Evolutionary conservation across 768 basidiomycete species (phyloP).

Genomic region (Scleroderma citrinum): DNA sequence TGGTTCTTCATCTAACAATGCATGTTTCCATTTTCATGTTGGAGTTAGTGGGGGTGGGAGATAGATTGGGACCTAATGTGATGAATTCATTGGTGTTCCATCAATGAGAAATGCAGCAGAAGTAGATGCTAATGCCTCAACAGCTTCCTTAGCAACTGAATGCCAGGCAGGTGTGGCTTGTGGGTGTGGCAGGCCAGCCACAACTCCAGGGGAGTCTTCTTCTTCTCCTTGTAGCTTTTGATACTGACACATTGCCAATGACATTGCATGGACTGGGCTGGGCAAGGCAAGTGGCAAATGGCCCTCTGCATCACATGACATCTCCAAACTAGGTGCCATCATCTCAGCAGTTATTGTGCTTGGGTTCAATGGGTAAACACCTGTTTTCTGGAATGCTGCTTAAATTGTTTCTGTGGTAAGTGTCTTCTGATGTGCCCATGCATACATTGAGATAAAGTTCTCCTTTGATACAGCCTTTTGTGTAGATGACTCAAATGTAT

Average conservation of each 20-base stretch:
- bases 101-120: constrained; percentile 3
- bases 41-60: neutral
- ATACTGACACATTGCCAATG: constrained; percentile 1
- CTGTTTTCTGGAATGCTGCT: constrained; percentile 24
- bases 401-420: constrained; percentile 17
- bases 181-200: too few species aligned
- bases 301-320: constrained; percentile 14
- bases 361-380: constrained; percentile 28
- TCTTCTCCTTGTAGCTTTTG: too few species aligned
- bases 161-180: neutral
- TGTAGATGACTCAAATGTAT: neutral
- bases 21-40: neutral
- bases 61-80: neutral
- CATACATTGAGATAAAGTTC: constrained; percentile 16
- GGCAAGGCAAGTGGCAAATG: constrained; percentile 16
- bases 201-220: too few species aligned
- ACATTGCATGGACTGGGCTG: constrained; percentile 3
- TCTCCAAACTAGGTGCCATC: constrained; percentile 33
- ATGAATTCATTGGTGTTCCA: neutral
- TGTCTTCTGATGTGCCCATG: constrained; percentile 3
- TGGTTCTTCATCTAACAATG: constrained; percentile 1
- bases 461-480: neutral
- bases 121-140: neutral
- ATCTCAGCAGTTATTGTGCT: constrained; percentile 25
- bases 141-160: neutral